Percentiles rank a stretch among this genome's conserved stretches.
phyloP scores from a whole-genome alignment of 169 alveolate genomes.

The Cyclospora cayetanensis region DNA sequence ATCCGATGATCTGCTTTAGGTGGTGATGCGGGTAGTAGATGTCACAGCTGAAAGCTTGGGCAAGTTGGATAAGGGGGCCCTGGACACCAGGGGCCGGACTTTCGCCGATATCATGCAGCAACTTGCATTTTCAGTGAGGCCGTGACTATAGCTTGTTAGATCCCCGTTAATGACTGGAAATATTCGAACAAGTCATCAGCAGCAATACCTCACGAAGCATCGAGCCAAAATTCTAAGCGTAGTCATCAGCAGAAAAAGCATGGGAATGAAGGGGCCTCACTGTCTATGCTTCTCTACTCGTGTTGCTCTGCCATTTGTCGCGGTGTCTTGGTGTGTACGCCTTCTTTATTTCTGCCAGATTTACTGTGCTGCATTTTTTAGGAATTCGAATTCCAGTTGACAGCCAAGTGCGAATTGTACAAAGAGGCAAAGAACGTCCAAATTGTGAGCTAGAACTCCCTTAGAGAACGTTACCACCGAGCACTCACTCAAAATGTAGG shows the following conservation, averaged over 20 bases:
- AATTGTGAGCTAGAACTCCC: neutral
- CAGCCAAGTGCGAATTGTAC: conserved; percentile 34
- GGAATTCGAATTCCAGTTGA: neutral
- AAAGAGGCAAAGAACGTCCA: conserved; percentile 4
- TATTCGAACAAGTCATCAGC: neutral
- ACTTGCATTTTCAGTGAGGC: neutral
- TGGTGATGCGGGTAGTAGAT: neutral
- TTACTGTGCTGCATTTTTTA: neutral
- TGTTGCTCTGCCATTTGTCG: too few relatives aligned
- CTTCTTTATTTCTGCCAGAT: neutral
- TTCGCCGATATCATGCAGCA: conserved; percentile 11
- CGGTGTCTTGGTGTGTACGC: neutral
- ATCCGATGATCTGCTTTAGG: neutral
- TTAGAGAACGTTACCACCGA: too few relatives aligned
- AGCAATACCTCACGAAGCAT: neutral
- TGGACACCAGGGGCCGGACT: conserved; percentile 22
- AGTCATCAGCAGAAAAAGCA: too few relatives aligned
- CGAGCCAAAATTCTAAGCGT: too few relatives aligned
- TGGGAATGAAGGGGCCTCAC: too few relatives aligned
- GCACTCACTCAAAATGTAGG: too few relatives aligned
- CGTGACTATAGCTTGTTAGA: too few relatives aligned
- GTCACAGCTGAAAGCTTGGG: conserved; percentile 29
- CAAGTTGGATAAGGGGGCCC: neutral
- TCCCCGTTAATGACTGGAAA: too few relatives aligned
- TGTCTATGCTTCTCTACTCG: too few relatives aligned